Percentiles rank a stretch among this genome's conserved stretches.
These are phyloP conservation scores for Eruca vesicaria DNA, from an alignment of 441 rosid species.

Conservation along the genomic window DNA sequence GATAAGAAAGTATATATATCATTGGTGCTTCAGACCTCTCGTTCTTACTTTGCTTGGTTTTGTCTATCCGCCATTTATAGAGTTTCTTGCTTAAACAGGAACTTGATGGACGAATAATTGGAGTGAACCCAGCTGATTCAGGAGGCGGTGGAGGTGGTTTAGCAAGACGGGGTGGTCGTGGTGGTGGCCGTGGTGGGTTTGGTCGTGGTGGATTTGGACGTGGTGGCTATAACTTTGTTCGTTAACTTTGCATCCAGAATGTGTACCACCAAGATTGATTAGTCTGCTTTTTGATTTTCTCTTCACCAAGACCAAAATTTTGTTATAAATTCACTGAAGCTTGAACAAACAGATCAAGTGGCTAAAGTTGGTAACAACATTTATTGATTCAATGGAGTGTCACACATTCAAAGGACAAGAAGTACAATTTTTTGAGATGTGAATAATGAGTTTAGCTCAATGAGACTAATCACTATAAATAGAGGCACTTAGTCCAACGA, in stretches of 20 bases:
- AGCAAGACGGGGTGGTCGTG: slow-evolving; percentile 30
- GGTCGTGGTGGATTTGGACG: not conserved
- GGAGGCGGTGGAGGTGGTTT: slow-evolving; percentile 40
- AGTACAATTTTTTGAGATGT: not conserved
- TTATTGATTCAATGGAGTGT: slow-evolving; percentile 17
- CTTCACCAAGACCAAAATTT: slow-evolving; percentile 6
- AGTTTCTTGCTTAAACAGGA: slow-evolving; percentile 39
- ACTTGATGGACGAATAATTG: slow-evolving; percentile 56
- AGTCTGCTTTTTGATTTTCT: slow-evolving; percentile 11
- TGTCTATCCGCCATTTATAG: slow-evolving; percentile 3
- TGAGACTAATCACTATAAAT: not conserved
- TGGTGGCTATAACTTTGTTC: slow-evolving; percentile 23
- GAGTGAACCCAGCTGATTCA: slow-evolving; percentile 63
- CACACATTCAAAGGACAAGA: not conserved
- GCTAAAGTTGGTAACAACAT: slow-evolving; percentile 9
- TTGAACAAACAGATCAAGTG: slow-evolving; percentile 16
- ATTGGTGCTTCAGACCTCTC: slow-evolving; percentile 19
- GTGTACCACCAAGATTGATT: not conserved
- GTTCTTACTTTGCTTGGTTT: slow-evolving; percentile 12
- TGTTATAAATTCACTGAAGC: slow-evolving; percentile 11
- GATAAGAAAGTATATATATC: not conserved
- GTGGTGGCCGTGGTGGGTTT: slow-evolving; percentile 31
- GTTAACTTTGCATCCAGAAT: slow-evolving; percentile 8
- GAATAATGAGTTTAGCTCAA: slow-evolving; percentile 11
- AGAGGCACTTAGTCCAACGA: slow-evolving; percentile 42